Evolutionary conservation across 352 stramenopile species (phyloP).

Genomic region (Phytophthora lateralis): DNA sequence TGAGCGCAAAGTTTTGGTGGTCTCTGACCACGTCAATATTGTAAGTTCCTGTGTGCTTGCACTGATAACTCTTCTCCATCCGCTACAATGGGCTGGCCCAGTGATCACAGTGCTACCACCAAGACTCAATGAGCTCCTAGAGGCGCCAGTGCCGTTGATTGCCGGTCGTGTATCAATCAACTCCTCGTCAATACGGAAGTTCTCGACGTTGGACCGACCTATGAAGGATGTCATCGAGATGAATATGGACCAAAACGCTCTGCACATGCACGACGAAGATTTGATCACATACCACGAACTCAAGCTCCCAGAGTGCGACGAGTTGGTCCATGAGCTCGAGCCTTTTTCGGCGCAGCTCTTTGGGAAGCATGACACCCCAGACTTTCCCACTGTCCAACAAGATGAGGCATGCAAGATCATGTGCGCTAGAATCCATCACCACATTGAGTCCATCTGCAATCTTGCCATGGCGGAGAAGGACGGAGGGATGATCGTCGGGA

Average conservation of each 20-base stretch:
- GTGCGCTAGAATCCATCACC: conserved; percentile 58
- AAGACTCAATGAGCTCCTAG: conserved; percentile 70
- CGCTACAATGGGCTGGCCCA: conserved; percentile 76
- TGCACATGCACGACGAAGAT: conserved; percentile 83
- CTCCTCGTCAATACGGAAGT: conserved; percentile 46
- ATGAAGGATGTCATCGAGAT: conserved; percentile 83
- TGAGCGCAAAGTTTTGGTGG: conserved; percentile 77
- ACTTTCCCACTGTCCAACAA: conserved; percentile 75
- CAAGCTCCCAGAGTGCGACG: conserved; percentile 75
- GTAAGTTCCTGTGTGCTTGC: conserved; percentile 80
- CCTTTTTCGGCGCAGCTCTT: conserved; percentile 61
- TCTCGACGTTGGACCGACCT: conserved; percentile 59
- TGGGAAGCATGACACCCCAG: conserved; percentile 48
- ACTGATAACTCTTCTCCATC: conserved; percentile 68
- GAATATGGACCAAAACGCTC: conserved; percentile 79
- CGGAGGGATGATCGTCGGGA: conserved; percentile 16
- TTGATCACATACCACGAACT: conserved; percentile 74
- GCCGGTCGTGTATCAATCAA: conserved; percentile 73
- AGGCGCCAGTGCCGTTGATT: conserved; percentile 79
- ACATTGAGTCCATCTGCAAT: conserved; percentile 67
- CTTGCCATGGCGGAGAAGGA: conserved; percentile 47
- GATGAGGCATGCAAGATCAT: conserved; percentile 77
- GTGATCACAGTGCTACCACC: conserved; percentile 78
- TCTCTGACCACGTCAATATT: conserved; percentile 77
- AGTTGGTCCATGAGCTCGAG: conserved; percentile 72